These are phyloP conservation scores for Prototheca wickerhamii DNA, from an alignment of 163 green algal species.

Conservation along the genomic window DNA sequence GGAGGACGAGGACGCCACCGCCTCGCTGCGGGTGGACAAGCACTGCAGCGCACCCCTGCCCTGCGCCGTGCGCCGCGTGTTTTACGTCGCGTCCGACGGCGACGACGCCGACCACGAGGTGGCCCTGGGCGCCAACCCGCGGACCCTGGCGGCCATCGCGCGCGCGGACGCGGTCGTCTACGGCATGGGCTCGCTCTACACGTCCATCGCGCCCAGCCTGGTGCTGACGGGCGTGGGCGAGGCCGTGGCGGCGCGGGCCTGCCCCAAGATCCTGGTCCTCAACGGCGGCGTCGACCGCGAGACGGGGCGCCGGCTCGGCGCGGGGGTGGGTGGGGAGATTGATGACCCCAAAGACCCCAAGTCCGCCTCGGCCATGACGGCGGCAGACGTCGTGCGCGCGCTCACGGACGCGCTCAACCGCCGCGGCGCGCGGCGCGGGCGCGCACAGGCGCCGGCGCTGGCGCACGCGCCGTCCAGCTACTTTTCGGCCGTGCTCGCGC, in stretches of 20 bases:
- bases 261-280: slow-evolving; percentile 89
- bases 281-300: slow-evolving; percentile 92
- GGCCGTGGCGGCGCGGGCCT: slow-evolving; percentile 54
- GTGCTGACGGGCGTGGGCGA: slow-evolving; percentile 87
- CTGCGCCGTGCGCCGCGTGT: slow-evolving; percentile 78
- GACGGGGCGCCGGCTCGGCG: slow-evolving; percentile 33
- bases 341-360: slow-evolving; percentile 57
- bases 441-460: no score
- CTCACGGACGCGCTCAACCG: slow-evolving; percentile 74
- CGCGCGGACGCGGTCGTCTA: slow-evolving; percentile 71
- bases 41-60: slow-evolving; percentile 43
- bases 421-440: slow-evolving; percentile 26
- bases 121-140: slow-evolving; percentile 70
- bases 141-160: slow-evolving; percentile 43
- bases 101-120: slow-evolving; percentile 74
- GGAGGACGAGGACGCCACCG: background rate
- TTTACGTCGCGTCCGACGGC: slow-evolving; percentile 81
- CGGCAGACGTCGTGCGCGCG: slow-evolving; percentile 66
- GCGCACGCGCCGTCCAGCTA: slow-evolving; percentile 35
- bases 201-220: slow-evolving; percentile 85
- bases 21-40: slow-evolving; percentile 56
- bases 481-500: slow-evolving; percentile 66
- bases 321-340: background rate
- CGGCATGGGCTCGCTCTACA: slow-evolving; percentile 95
- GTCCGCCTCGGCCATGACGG: slow-evolving; percentile 62